phyloP scores from a whole-genome alignment of 495 filamentous ascomycete species.

The Geopyxis carbonaria region DNA sequence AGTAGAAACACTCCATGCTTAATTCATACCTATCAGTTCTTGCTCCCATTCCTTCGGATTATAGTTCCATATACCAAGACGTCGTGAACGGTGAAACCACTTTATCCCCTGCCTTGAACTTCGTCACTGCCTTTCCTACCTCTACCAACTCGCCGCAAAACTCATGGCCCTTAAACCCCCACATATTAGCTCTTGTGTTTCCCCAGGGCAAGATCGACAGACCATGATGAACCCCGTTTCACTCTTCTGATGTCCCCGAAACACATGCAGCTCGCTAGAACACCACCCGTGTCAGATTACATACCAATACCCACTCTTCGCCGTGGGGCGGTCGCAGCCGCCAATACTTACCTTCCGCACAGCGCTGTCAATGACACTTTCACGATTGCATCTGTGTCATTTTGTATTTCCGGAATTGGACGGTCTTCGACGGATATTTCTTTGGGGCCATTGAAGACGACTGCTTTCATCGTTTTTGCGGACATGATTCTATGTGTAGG shows the following conservation, averaged over 20 bases:
- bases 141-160: conserved; percentile 63
- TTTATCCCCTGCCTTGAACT: conserved; percentile 55
- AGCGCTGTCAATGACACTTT: conserved; percentile 74
- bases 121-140: conserved; percentile 48
- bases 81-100: conserved; percentile 73
- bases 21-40: too few relatives aligned
- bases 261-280: conserved; percentile 84
- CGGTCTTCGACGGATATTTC: conserved; percentile 47
- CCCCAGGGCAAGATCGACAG: too few relatives aligned
- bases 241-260: conserved; percentile 59
- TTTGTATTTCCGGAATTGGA: conserved; percentile 46
- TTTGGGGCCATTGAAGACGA: conserved; percentile 49
- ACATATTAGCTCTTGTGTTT: too few relatives aligned
- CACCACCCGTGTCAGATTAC: conserved; percentile 1
- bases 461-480: conserved; percentile 42
- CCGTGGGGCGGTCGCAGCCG: conserved; percentile 1
- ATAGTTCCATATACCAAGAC: conserved; percentile 61
- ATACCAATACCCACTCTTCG: conserved; percentile 2
- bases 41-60: not conserved
- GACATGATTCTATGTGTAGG: not conserved
- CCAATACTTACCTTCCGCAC: conserved; percentile 73
- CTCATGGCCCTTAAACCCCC: conserved; percentile 61
- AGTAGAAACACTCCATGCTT: conserved; percentile 85
- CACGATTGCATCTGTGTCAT: conserved; percentile 62
- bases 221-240: conserved; percentile 49